These are phyloP conservation scores for Ophiostoma triangulosporum DNA, from an alignment of 2,329 filamentous ascomycete species.

Conservation along the genomic window DNA sequence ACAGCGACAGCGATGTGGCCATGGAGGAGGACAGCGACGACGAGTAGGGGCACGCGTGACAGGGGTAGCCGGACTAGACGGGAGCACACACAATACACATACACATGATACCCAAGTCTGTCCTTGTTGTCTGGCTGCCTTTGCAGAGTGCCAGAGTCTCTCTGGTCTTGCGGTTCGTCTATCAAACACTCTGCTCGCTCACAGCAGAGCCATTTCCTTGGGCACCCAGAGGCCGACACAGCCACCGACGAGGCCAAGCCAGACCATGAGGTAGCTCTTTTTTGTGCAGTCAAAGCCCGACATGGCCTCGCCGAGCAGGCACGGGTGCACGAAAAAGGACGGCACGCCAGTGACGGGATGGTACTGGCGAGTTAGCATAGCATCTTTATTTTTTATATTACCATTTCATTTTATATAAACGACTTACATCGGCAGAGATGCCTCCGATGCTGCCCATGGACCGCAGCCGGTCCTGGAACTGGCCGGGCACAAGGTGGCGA, in stretches of 20 bases:
- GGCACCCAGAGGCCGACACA: conserved; percentile 70
- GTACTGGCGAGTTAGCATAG: conserved; percentile 36
- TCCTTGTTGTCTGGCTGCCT: not conserved
- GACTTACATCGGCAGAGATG: conserved; percentile 63
- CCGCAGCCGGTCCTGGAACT: conserved; percentile 48
- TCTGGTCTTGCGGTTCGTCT: no score
- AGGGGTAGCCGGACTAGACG: not conserved
- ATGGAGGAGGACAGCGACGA: conserved; percentile 62
- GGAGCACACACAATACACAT: not conserved
- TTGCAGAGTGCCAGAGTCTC: no score
- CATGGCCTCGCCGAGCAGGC: conserved; percentile 74
- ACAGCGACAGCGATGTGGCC: conserved; percentile 48
- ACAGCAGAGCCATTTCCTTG: conserved; percentile 45
- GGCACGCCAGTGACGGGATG: conserved; percentile 70
- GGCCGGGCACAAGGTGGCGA: conserved; percentile 52
- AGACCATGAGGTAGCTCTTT: conserved; percentile 67
- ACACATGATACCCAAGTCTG: conserved; percentile 3
- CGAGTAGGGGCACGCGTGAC: conserved; percentile 33
- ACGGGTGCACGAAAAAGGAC: conserved; percentile 86
- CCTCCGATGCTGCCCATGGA: conserved; percentile 52
- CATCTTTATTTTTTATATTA: not conserved
- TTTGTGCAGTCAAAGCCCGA: conserved; percentile 45
- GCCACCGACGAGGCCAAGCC: conserved; percentile 77
- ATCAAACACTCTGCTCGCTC: conserved; percentile 10
- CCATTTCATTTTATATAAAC: not conserved